A percentile compares a stretch with the other conserved stretches of the same genome.
Conservation (phyloP, 805 yeast genomes). For the Pichia ethanolica region DNA sequence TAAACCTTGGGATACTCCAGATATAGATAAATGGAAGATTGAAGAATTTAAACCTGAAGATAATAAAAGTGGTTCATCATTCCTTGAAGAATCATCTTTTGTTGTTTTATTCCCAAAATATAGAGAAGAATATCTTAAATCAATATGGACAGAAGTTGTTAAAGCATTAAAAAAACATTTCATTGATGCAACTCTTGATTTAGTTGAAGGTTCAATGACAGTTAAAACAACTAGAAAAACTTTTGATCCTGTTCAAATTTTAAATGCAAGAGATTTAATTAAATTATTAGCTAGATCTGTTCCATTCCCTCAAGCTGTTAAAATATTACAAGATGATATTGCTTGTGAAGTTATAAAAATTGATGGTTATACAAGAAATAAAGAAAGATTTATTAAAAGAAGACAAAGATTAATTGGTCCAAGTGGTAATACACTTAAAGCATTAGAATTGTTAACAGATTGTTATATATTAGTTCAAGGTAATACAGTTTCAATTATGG, state of each 20-base stretch:
- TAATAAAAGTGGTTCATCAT: constrained; percentile 77
- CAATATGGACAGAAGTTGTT: constrained; percentile 92
- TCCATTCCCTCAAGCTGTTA: constrained; percentile 93
- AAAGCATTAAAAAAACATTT: constrained; percentile 64
- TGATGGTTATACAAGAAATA: constrained; percentile 80
- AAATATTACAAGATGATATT: constrained; percentile 81
- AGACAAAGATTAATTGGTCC: constrained; percentile 97
- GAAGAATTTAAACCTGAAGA: constrained; percentile 89
- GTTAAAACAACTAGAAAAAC: constrained; percentile 95
- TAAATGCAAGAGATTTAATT: constrained; percentile 91
- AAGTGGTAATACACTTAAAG: constrained; percentile 92
- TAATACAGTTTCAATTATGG: constrained; percentile 95
- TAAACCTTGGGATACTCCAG: constrained; percentile 97
- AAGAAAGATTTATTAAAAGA: constrained; percentile 90
- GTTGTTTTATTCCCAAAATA: constrained; percentile 95
- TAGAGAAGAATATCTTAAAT: constrained; percentile 82
- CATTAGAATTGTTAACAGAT: constrained; percentile 87
- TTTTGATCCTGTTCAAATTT: constrained; percentile 86
- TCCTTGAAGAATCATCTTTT: constrained; percentile 93
- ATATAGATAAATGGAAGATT: constrained; percentile 85
- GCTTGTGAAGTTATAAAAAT: constrained; percentile 97
- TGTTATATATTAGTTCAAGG: constrained; percentile 97
- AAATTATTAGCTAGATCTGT: constrained; percentile 92
- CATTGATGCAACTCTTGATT: constrained; percentile 75
- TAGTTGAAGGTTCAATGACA: constrained; percentile 96